Conservation (phyloP, 2,329 filamentous ascomycete genomes). For the Talaromyces sp. region DNA sequence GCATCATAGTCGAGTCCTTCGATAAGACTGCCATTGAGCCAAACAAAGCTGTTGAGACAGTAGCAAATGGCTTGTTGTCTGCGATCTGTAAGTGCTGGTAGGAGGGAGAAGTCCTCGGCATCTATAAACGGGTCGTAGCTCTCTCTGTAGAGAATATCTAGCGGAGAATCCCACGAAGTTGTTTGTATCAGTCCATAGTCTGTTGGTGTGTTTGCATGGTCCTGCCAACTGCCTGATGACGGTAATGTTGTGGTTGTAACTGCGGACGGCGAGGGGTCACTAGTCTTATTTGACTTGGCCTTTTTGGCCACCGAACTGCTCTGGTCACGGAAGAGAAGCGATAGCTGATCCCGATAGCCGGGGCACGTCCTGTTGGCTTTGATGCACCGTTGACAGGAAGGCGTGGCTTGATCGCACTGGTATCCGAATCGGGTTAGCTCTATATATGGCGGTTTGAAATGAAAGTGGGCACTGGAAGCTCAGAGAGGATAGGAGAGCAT, state of each 20-base stretch:
- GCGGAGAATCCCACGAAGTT: neutral
- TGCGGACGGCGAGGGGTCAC: neutral
- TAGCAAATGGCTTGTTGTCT: conserved; percentile 31
- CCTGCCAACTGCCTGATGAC: neutral
- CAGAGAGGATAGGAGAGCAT: neutral
- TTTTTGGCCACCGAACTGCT: conserved; percentile 61
- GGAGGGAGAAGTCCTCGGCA: neutral
- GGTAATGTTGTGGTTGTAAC: neutral
- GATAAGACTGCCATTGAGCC: conserved; percentile 29
- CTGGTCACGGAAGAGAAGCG: conserved; percentile 65
- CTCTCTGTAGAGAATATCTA: neutral
- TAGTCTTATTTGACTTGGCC: conserved; percentile 41
- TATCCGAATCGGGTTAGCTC: conserved; percentile 13
- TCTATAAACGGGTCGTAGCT: neutral
- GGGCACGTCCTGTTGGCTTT: conserved; percentile 59
- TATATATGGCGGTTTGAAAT: neutral
- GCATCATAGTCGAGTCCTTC: conserved; percentile 25
- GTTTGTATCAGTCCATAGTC: neutral
- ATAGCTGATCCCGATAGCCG: conserved; percentile 62
- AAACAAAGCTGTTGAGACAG: conserved; percentile 35
- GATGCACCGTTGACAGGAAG: conserved; percentile 61
- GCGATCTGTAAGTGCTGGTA: conserved; percentile 16
- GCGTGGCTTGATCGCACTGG: conserved; percentile 59
- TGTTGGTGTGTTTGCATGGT: neutral
- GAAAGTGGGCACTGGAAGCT: conserved; percentile 1